Evolutionary conservation across 306 rosid genomes (phyloP).

Genomic region (Carpinus viminea): DNA sequence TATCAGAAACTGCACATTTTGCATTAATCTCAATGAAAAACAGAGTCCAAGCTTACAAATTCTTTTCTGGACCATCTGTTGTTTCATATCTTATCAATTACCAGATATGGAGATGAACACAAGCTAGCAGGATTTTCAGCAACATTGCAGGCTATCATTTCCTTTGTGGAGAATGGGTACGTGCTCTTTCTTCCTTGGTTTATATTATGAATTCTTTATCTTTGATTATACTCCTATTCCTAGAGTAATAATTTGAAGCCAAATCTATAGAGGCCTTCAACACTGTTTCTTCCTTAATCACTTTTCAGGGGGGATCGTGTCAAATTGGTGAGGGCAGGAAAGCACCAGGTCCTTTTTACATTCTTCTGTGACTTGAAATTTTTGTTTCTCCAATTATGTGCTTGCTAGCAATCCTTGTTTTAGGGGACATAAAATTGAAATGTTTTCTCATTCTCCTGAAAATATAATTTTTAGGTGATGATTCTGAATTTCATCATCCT

Average conservation of each 20-base stretch:
- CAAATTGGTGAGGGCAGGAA: conserved; percentile 87
- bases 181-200: conserved; percentile 29
- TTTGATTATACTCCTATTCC: background rate
- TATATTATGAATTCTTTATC: conserved; percentile 10
- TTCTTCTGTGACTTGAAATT: conserved; percentile 22
- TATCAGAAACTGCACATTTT: conserved; percentile 20
- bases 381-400: conserved; percentile 7
- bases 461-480: background rate
- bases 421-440: background rate
- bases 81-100: conserved; percentile 27
- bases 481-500: background rate
- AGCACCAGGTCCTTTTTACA: conserved; percentile 70
- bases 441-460: conserved; percentile 14
- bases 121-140: conserved; percentile 98
- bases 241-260: conserved; percentile 13
- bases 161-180: conserved; percentile 94
- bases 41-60: conserved; percentile 5
- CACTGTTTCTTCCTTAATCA: conserved; percentile 12
- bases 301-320: conserved; percentile 76
- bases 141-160: conserved; percentile 93
- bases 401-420: background rate
- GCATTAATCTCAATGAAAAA: conserved; percentile 1
- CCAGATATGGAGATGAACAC: conserved; percentile 92
- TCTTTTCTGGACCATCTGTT: conserved; percentile 13
- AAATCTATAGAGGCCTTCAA: conserved; percentile 21